These are phyloP conservation scores for Davidsoniella eucalypti DNA, from an alignment of 2,329 filamentous ascomycete species.

Conservation along the genomic window DNA sequence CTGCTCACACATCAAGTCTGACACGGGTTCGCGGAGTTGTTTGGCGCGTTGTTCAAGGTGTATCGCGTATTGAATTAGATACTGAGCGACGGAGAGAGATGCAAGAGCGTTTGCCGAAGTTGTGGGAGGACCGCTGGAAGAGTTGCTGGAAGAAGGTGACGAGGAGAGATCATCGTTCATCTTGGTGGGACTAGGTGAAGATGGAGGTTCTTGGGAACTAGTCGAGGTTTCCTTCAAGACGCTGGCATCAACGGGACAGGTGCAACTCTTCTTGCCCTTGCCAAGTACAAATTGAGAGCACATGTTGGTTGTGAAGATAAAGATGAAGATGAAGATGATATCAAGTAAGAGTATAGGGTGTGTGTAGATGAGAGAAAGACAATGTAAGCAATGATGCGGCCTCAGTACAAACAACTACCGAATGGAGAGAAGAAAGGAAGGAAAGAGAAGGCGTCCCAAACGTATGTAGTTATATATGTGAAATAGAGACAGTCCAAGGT, in stretches of 20 bases:
- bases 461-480: neutral
- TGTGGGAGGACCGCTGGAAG: neutral
- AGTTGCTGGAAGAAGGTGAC: neutral
- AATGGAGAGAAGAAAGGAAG: neutral
- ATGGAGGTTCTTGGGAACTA: neutral
- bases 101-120: no score
- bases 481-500: no score
- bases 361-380: no score
- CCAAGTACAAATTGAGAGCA: constrained; percentile 8
- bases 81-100: no score
- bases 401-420: neutral
- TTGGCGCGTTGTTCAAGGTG: no score
- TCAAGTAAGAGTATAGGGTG: no score
- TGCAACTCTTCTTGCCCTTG: constrained; percentile 7
- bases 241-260: neutral
- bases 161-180: neutral
- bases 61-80: no score
- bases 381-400: no score
- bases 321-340: no score
- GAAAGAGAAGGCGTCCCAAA: neutral
- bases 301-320: neutral
- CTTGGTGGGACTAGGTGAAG: neutral
- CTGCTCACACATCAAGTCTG: no score
- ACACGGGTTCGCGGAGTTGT: no score
- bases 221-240: neutral